Evolutionary conservation across 2,329 filamentous ascomycete genomes (phyloP).

Genomic region (Alternaria postmessia): DNA sequence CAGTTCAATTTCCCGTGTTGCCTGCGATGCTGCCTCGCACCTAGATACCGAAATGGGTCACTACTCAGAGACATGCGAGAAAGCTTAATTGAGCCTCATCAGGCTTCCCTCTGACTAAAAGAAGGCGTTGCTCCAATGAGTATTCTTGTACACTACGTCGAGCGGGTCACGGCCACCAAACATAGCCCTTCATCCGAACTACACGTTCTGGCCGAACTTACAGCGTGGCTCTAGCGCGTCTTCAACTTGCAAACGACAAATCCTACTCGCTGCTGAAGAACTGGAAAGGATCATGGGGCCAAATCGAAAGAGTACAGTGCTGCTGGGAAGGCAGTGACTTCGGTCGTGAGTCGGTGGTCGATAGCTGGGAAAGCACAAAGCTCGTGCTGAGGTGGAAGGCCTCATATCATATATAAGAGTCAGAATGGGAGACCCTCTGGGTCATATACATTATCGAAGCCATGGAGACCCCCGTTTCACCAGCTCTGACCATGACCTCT

Average conservation of each 20-base stretch:
- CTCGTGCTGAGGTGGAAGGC: constrained; percentile 19
- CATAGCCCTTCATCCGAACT: constrained; percentile 17
- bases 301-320: constrained; percentile 10
- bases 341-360: constrained; percentile 6
- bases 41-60: constrained; percentile 19
- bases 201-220: constrained; percentile 20
- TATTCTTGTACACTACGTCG: not conserved
- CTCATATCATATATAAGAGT: constrained; percentile 18
- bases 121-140: constrained; percentile 16
- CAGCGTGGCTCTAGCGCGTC: constrained; percentile 15
- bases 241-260: constrained; percentile 12
- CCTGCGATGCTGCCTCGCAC: constrained; percentile 16
- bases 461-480: constrained; percentile 1
- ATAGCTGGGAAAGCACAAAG: constrained; percentile 8
- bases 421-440: not conserved
- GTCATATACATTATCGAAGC: constrained; percentile 2
- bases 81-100: constrained; percentile 28
- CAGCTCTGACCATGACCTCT: not conserved
- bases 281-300: constrained; percentile 24
- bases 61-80: constrained; percentile 12
- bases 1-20: constrained; percentile 1
- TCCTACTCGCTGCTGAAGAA: constrained; percentile 12
- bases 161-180: constrained; percentile 17
- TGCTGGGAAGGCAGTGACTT: constrained; percentile 17
- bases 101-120: constrained; percentile 19